A percentile compares a stretch with the other conserved stretches of the same genome.
Evolutionary conservation across 345 rosid genomes (phyloP).

Genomic region (Turritis glabra): DNA sequence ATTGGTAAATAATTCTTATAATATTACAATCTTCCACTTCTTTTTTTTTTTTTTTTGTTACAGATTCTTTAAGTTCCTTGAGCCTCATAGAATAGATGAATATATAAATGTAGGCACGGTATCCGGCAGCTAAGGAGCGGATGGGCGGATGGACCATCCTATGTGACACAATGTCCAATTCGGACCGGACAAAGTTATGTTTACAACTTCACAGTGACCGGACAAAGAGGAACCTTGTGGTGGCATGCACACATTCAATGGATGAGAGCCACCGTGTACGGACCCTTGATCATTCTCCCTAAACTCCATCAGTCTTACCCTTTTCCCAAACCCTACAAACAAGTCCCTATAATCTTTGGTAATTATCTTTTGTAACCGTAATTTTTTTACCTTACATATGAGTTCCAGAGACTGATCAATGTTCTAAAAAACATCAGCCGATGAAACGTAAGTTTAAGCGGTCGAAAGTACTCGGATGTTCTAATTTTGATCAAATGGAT

Average conservation of each 20-base stretch:
- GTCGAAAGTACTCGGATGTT: no score
- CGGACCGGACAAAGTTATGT: slow-evolving; percentile 61
- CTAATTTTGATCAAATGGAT: background rate
- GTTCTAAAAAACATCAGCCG: background rate
- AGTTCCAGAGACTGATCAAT: background rate
- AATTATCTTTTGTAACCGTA: background rate
- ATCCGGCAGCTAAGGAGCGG: slow-evolving; percentile 64
- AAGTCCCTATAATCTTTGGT: slow-evolving; percentile 70
- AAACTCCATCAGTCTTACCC: slow-evolving; percentile 57
- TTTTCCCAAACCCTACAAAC: slow-evolving; percentile 67
- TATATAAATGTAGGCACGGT: slow-evolving; percentile 58
- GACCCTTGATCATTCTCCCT: slow-evolving; percentile 74
- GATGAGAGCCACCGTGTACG: slow-evolving; percentile 72
- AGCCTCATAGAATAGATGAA: background rate
- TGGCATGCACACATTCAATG: slow-evolving; percentile 81
- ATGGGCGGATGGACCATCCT: slow-evolving; percentile 87
- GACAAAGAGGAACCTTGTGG: slow-evolving; percentile 77
- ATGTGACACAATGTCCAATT: slow-evolving; percentile 77
- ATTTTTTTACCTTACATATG: background rate
- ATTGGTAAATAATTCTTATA: no score
- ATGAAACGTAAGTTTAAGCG: no score
- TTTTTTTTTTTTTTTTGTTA: no score
- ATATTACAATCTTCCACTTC: no score
- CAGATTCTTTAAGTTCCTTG: no score
- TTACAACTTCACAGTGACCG: slow-evolving; percentile 67